Base-by-base conservation (phyloP, 2,329 filamentous ascomycete species). In the Stachybotrys echinatus region DNA sequence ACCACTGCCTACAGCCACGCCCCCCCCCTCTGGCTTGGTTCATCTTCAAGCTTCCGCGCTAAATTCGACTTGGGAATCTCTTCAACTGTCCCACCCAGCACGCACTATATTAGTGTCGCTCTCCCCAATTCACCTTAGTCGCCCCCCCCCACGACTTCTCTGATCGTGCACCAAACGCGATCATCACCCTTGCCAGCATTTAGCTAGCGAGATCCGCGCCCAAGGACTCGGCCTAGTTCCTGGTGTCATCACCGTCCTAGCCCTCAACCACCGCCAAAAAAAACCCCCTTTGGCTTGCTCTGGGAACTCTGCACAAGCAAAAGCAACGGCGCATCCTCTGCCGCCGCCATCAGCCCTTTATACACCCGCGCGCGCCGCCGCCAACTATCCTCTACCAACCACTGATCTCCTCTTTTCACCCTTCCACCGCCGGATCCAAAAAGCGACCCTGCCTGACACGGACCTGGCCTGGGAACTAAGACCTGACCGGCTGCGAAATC, bases 51-150 rank as follows among this genome's bases (percentile, higher is more conserved):
- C 61, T 55, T 55, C 27, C 56, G 58, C 65, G 65, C 66, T 68
- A 67, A 58, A 57, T 67, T 66, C 55, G 63, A 62, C 55, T 58
- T 65, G 60, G 61, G 23, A 23, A 45, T 45, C 51, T 48, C 54
- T 65, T 61, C 27, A 34, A 34, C 27, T 34, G 27, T 34, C 27
- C 27, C 27, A 34, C 27, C 27, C 27, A 34, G 27, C 27, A 34
- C 27, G 5, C 63, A 68, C 66, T 69, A 69, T 69, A 69, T 66
- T 69, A 70, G 67, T n/a, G n/a, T 67, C 61, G 59, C 58, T 60
- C 58, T 57, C 62, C 67, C 67, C 65, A 64, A 66, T 66, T 63
- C 62, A 54, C 52, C 51, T 64, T 63, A 60, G 22, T 46, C 23
- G n/a, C 44, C 44, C 44, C 42, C 18, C 55, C 59, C 54, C 49